A percentile compares a stretch with the other conserved stretches of the same genome.
phyloP scores from a whole-genome alignment of 805 yeast genomes.

The Yarrowia bubula region DNA sequence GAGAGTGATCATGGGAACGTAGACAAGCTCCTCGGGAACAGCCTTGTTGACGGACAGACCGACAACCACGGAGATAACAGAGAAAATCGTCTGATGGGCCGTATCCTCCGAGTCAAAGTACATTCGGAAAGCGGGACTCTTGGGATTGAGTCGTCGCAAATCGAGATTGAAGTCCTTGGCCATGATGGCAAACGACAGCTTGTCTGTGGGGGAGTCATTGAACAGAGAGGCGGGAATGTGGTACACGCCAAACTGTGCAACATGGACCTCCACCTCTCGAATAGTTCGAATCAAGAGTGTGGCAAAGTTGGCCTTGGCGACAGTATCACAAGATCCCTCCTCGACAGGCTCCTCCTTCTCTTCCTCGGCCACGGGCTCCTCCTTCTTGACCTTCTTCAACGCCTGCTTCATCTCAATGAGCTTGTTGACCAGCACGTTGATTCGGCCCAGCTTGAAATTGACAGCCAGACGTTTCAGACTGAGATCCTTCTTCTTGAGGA shows the following conservation, averaged over 20 bases:
- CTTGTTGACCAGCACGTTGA: slow-evolving; percentile 33
- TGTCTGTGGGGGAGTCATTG: slow-evolving; percentile 27
- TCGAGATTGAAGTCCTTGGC: slow-evolving; percentile 42
- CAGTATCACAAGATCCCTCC: slow-evolving; percentile 27
- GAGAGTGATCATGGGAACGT: slow-evolving; percentile 42
- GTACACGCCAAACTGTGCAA: slow-evolving; percentile 37
- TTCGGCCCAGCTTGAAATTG: slow-evolving; percentile 36
- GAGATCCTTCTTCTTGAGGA: slow-evolving; percentile 36
- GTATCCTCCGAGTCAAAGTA: slow-evolving; percentile 38
- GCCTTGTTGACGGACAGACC: slow-evolving; percentile 38
- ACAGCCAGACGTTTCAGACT: slow-evolving; percentile 39
- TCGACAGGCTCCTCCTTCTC: background rate
- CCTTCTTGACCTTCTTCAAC: slow-evolving; percentile 28
- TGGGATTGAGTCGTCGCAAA: slow-evolving; percentile 42
- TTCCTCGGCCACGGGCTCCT: background rate
- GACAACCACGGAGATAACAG: slow-evolving; percentile 39
- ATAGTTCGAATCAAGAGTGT: slow-evolving; percentile 38
- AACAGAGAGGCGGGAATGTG: slow-evolving; percentile 34
- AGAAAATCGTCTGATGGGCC: slow-evolving; percentile 44
- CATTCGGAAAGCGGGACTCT: slow-evolving; percentile 43
- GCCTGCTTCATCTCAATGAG: slow-evolving; percentile 30
- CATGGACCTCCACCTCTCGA: slow-evolving; percentile 41
- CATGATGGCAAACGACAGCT: slow-evolving; percentile 33
- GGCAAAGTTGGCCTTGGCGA: slow-evolving; percentile 34
- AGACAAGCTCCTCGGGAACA: slow-evolving; percentile 39